Conservation (phyloP, 495 filamentous ascomycete species). For the Penicillium samsonianum region DNA sequence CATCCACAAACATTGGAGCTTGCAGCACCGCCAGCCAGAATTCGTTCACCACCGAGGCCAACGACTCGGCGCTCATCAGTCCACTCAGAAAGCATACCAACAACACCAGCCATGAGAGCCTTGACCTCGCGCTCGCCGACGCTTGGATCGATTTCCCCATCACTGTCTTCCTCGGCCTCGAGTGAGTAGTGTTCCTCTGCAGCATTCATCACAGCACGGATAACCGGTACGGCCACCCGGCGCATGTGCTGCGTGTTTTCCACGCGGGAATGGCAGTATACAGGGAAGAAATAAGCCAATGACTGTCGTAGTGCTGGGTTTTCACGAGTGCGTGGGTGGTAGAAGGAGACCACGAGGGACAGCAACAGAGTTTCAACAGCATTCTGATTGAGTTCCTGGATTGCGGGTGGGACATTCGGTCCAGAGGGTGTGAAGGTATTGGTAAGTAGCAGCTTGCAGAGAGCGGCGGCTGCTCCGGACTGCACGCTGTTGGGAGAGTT, state of each 20-base stretch:
- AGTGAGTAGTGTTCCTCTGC: conserved; percentile 52
- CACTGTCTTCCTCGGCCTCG: conserved; percentile 56
- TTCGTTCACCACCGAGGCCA: conserved; percentile 59
- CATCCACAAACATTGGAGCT: conserved; percentile 55
- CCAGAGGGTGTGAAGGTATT: conserved; percentile 47
- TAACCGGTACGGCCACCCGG: conserved; percentile 62
- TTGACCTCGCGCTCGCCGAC: conserved; percentile 79
- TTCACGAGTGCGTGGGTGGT: conserved; percentile 78
- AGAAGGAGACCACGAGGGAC: conserved; percentile 81
- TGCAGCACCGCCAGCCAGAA: conserved; percentile 54
- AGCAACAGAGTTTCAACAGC: conserved; percentile 70
- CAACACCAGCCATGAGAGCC: conserved; percentile 71
- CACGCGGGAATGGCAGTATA: conserved; percentile 81
- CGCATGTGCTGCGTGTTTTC: conserved; percentile 83
- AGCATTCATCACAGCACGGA: conserved; percentile 60
- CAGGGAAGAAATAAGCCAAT: conserved; percentile 92
- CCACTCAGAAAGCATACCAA: conserved; percentile 88
- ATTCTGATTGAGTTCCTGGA: conserved; percentile 50
- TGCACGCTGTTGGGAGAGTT: conserved; percentile 71
- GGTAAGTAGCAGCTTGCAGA: conserved; percentile 84
- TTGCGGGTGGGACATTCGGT: conserved; percentile 40
- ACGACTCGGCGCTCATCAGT: conserved; percentile 90
- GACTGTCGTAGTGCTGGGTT: conserved; percentile 90
- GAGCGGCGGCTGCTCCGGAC: conserved; percentile 75
- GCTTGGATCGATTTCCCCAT: conserved; percentile 62